Evolutionary conservation across 345 rosid species (phyloP).

Genomic region (Lagerstroemia speciosa): DNA sequence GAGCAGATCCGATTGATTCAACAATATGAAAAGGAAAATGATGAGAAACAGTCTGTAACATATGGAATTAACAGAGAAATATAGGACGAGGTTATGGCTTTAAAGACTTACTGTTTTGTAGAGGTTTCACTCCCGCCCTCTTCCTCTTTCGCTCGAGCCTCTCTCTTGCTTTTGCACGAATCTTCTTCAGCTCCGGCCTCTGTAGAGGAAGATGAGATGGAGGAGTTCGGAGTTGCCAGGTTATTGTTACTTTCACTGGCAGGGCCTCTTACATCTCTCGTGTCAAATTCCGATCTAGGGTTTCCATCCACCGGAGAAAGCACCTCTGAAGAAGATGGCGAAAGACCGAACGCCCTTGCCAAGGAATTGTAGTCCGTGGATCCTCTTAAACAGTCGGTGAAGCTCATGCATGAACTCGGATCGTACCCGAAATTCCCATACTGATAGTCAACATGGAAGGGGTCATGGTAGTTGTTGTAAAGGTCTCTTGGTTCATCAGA

Average conservation of each 20-base stretch:
- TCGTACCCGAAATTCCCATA: constrained; percentile 5
- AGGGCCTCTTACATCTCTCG: constrained; percentile 12
- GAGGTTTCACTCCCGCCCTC: constrained; percentile 37
- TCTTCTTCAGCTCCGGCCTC: constrained; percentile 63
- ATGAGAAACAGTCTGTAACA: not conserved
- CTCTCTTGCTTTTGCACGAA: constrained; percentile 34
- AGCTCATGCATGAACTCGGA: constrained; percentile 43
- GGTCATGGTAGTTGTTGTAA: constrained; percentile 32
- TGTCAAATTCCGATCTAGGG: constrained; percentile 11
- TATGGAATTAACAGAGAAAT: not conserved
- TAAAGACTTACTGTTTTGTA: constrained; percentile 47
- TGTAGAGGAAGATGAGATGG: constrained; percentile 51
- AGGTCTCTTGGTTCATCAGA: constrained; percentile 60
- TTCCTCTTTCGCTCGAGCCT: constrained; percentile 24
- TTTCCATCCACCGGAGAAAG: constrained; percentile 33
- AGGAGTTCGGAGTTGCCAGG: constrained; percentile 35
- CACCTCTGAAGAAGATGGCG: constrained; percentile 44
- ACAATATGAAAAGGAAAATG: not conserved
- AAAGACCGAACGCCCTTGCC: constrained; percentile 38
- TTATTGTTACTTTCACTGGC: constrained; percentile 22
- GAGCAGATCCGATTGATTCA: not conserved
- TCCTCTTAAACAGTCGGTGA: constrained; percentile 52
- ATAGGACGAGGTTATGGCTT: not conserved
- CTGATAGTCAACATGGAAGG: constrained; percentile 23
- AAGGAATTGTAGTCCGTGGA: constrained; percentile 45